Conservation (phyloP, 225 moss, liverwort and hornwort species). For the Lunularia cruciata region DNA sequence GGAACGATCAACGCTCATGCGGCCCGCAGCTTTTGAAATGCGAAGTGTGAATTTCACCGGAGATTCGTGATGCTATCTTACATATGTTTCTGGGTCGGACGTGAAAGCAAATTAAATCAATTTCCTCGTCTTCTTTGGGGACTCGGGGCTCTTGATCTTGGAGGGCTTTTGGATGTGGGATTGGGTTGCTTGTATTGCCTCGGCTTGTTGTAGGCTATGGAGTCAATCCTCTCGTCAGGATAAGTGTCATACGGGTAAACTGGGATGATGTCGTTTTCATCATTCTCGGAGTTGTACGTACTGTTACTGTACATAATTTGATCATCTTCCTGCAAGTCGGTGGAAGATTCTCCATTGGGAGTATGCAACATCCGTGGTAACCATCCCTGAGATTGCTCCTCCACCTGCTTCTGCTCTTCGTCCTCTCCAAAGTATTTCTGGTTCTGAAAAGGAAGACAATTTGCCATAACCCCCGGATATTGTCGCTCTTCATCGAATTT, state of each 20-base stretch:
- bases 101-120: too few relatives aligned
- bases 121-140: background rate
- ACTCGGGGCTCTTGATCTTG: background rate
- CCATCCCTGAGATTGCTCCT: background rate
- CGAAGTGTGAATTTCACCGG: too few relatives aligned
- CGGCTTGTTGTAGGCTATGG: slow-evolving; percentile 13
- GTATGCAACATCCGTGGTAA: background rate
- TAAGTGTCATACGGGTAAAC: slow-evolving; percentile 11
- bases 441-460: slow-evolving; percentile 15
- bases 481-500: background rate
- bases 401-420: background rate
- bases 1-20: too few relatives aligned
- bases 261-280: background rate
- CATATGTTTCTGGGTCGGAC: too few relatives aligned
- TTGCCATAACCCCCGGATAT: slow-evolving; percentile 1
- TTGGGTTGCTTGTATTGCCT: background rate
- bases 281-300: slow-evolving; percentile 9
- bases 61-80: too few relatives aligned
- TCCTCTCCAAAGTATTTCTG: background rate
- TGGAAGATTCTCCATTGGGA: background rate
- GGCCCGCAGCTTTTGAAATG: too few relatives aligned
- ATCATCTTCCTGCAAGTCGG: slow-evolving; percentile 1
- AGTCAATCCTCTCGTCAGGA: slow-evolving; percentile 12
- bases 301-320: slow-evolving; percentile 21
- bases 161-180: slow-evolving; percentile 8